phyloP scores from a whole-genome alignment of 441 rosid genomes.

The Adansonia grandidieri region DNA sequence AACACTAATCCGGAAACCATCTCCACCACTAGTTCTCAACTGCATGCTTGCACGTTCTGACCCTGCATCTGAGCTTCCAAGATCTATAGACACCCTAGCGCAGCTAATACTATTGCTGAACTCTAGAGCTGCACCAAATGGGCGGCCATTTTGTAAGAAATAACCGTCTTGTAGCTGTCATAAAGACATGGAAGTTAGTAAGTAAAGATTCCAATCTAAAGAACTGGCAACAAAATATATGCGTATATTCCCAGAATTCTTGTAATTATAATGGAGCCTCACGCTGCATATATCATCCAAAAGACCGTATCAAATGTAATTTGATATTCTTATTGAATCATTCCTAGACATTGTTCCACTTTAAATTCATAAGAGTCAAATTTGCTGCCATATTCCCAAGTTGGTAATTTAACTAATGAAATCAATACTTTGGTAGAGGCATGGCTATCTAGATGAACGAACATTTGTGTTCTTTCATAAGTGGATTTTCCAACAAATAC shows the following conservation, averaged over 20 bases:
- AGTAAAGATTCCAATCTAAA: slow-evolving; percentile 6
- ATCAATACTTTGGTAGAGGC: neutral
- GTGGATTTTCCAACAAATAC: neutral
- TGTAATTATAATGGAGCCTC: slow-evolving; percentile 1
- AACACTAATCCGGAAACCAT: slow-evolving; percentile 92
- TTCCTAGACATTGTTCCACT: neutral
- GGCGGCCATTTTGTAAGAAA: slow-evolving; percentile 49
- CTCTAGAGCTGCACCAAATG: slow-evolving; percentile 59
- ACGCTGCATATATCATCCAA: neutral
- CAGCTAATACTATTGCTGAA: slow-evolving; percentile 49
- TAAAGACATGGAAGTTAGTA: slow-evolving; percentile 8
- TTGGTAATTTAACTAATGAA: neutral
- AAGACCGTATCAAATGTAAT: neutral
- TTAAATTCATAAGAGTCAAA: neutral
- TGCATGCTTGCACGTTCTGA: slow-evolving; percentile 90
- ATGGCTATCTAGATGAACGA: neutral
- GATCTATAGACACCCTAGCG: slow-evolving; percentile 64
- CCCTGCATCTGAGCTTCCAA: slow-evolving; percentile 76
- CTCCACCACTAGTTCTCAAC: slow-evolving; percentile 76
- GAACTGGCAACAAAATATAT: neutral
- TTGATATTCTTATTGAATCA: neutral
- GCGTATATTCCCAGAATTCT: neutral
- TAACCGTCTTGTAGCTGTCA: slow-evolving; percentile 60
- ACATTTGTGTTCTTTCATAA: neutral
- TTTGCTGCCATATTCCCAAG: neutral